Evolutionary conservation across 352 stramenopile genomes (phyloP).

Genomic region (Phytophthora boehmeriae): DNA sequence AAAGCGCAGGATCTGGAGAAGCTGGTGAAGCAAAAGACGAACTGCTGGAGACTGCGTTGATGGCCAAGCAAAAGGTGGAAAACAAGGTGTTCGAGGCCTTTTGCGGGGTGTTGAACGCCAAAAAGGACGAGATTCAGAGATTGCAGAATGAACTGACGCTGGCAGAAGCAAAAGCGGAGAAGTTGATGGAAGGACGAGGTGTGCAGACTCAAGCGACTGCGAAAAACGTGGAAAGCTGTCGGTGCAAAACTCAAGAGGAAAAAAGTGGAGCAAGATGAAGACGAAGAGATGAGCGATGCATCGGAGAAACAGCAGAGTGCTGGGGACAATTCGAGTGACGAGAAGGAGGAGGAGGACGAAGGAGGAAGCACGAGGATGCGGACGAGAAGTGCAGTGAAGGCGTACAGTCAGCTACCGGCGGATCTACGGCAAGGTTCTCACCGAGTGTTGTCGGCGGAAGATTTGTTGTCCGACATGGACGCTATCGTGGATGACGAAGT

Average conservation of each 20-base stretch:
- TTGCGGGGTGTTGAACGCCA: slow-evolving; percentile 57
- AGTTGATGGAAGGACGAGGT: neutral
- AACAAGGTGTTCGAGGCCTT: slow-evolving; percentile 51
- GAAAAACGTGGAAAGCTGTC: slow-evolving; percentile 6
- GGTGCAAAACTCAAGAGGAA: slow-evolving; percentile 43
- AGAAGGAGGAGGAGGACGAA: slow-evolving; percentile 27
- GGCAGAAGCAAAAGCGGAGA: neutral
- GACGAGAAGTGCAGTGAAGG: slow-evolving; percentile 32
- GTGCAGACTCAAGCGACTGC: slow-evolving; percentile 1
- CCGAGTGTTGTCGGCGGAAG: slow-evolving; percentile 41
- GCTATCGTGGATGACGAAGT: slow-evolving; percentile 43
- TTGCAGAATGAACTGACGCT: slow-evolving; percentile 41
- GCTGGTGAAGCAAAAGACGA: slow-evolving; percentile 50
- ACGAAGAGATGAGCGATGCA: slow-evolving; percentile 23
- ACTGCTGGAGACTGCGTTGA: slow-evolving; percentile 46
- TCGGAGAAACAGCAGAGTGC: neutral
- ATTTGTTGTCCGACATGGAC: slow-evolving; percentile 52
- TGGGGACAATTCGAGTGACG: slow-evolving; percentile 14
- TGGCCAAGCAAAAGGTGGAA: slow-evolving; percentile 49
- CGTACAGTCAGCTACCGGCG: slow-evolving; percentile 42
- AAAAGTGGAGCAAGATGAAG: slow-evolving; percentile 9
- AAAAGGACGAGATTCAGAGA: slow-evolving; percentile 66
- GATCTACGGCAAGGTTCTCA: slow-evolving; percentile 32
- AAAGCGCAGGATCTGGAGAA: slow-evolving; percentile 38
- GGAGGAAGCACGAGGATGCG: slow-evolving; percentile 14